Evolutionary conservation across 176 grass and related monocot genomes (phyloP).

Genomic region (Oryza meyeriana): DNA sequence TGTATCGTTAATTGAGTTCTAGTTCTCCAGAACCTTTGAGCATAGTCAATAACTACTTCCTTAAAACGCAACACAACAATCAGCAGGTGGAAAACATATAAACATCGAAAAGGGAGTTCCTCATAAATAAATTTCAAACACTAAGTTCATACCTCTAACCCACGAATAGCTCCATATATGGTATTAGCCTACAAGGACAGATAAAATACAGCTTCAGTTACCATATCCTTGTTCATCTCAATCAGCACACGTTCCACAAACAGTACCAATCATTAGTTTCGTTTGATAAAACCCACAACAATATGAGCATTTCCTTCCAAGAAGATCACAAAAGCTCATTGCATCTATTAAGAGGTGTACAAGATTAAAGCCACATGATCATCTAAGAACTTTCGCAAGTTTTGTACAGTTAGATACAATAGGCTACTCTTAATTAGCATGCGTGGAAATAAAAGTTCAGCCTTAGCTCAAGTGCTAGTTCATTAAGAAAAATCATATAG

Average conservation of each 20-base stretch:
- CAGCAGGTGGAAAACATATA: neutral
- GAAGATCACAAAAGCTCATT: neutral
- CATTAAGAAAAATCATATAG: neutral
- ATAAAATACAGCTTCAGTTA: conserved; percentile 9
- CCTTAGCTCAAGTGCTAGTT: neutral
- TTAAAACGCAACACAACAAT: neutral
- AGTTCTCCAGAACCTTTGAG: neutral
- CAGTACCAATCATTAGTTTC: neutral
- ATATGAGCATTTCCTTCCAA: neutral
- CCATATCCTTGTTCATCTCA: neutral
- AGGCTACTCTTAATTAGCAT: neutral
- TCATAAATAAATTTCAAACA: neutral
- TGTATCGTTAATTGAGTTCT: neutral
- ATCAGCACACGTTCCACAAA: neutral
- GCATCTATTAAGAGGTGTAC: neutral
- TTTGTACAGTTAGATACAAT: neutral
- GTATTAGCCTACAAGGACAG: conserved; percentile 69
- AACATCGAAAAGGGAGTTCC: neutral
- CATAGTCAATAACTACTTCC: neutral
- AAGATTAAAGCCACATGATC: neutral
- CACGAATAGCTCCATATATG: conserved; percentile 83
- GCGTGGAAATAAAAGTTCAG: neutral
- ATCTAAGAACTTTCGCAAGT: neutral
- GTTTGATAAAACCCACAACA: neutral
- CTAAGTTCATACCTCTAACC: conserved; percentile 67